Percentiles rank a stretch among this genome's conserved stretches.
phyloP scores from a whole-genome alignment of 208 protist species.

The Wallacemonas collosoma region DNA sequence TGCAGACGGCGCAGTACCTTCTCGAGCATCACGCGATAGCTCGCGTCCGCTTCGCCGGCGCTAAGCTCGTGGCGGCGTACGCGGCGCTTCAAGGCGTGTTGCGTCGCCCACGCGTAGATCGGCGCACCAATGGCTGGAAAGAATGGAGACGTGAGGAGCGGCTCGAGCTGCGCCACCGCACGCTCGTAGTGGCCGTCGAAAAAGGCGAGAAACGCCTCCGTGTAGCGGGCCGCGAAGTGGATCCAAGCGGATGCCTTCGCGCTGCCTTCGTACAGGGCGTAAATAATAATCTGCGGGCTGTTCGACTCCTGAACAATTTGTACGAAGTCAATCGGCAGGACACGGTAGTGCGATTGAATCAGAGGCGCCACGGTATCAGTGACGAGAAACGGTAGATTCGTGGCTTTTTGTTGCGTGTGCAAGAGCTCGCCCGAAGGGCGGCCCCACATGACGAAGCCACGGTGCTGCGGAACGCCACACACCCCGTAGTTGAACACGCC shows the following conservation, averaged over 20 bases:
- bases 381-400: constrained; percentile 36
- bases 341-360: constrained; percentile 32
- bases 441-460: constrained; percentile 40
- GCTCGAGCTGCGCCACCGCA: neutral
- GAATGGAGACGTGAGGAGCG: neutral
- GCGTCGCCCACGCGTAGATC: neutral
- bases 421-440: constrained; percentile 26
- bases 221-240: constrained; percentile 17
- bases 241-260: constrained; percentile 23
- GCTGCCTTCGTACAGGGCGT: constrained; percentile 30
- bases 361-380: constrained; percentile 37
- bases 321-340: constrained; percentile 36
- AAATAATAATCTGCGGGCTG: constrained; percentile 28
- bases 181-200: constrained; percentile 1
- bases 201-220: constrained; percentile 24
- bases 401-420: constrained; percentile 26
- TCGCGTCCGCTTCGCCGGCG: neutral
- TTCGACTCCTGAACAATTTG: constrained; percentile 21
- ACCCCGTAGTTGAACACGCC: constrained; percentile 39
- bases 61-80: constrained; percentile 1
- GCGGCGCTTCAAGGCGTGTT: neutral
- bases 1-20: neutral
- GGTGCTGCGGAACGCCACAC: constrained; percentile 37
- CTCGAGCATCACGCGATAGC: neutral
- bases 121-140: neutral